These are phyloP conservation scores for Wickerhamiella dianesei DNA, from an alignment of 805 yeast species.

Conservation along the genomic window DNA sequence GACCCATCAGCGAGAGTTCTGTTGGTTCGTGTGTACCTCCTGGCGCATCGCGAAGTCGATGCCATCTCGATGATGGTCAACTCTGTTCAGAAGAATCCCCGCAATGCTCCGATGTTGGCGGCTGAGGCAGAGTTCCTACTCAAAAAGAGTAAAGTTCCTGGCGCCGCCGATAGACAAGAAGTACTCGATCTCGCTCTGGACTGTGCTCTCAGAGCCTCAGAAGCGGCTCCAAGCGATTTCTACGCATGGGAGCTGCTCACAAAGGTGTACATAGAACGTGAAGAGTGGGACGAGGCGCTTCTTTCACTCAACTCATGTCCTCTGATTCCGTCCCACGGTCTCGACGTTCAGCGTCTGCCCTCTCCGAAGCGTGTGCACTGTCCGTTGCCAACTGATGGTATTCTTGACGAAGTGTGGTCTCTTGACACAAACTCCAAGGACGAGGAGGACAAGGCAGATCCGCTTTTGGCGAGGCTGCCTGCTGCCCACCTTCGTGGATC, in stretches of 20 bases:
- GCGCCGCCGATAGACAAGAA: neutral
- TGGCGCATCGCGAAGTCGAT: slow-evolving; percentile 33
- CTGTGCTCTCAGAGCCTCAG: slow-evolving; percentile 47
- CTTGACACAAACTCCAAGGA: slow-evolving; percentile 14
- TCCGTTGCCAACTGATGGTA: slow-evolving; percentile 44
- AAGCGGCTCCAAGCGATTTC: slow-evolving; percentile 64
- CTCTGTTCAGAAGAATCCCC: slow-evolving; percentile 32
- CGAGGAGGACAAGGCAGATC: slow-evolving; percentile 29
- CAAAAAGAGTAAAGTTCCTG: slow-evolving; percentile 32
- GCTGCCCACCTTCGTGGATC: slow-evolving; percentile 41
- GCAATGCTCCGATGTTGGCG: slow-evolving; percentile 43
- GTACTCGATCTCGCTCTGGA: slow-evolving; percentile 38
- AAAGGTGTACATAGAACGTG: slow-evolving; percentile 41
- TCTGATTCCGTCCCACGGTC: slow-evolving; percentile 37
- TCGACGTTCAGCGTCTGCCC: slow-evolving; percentile 35
- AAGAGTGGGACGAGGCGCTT: slow-evolving; percentile 47
- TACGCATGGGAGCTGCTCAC: slow-evolving; percentile 57
- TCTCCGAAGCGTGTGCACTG: slow-evolving; percentile 32
- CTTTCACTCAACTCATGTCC: slow-evolving; percentile 64
- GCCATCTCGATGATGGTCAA: slow-evolving; percentile 35
- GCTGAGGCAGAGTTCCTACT: slow-evolving; percentile 55
- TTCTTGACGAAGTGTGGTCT: slow-evolving; percentile 37
- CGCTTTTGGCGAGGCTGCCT: slow-evolving; percentile 37
- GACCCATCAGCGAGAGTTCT: slow-evolving; percentile 45
- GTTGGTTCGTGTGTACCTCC: slow-evolving; percentile 30